Base-by-base conservation (phyloP, 148 eudicot species). In the Nepenthes gracilis region DNA sequence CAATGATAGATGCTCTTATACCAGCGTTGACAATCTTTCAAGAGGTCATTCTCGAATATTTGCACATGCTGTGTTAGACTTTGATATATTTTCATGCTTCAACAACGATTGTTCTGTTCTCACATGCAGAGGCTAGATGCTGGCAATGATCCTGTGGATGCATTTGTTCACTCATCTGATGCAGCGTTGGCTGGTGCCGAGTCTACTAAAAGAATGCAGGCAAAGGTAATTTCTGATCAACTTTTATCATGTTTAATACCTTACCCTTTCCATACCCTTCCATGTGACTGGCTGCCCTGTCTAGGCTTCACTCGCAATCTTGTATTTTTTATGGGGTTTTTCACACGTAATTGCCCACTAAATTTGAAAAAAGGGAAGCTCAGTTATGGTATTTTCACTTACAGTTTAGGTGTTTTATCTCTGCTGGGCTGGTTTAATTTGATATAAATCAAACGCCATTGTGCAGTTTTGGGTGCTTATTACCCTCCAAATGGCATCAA, bases 1-100 rank as follows among this genome's bases (percentile, higher is more conserved):
- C 97, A 57, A 48, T 92, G 70, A 71, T 92, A 65, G 97, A 92
- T 75, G 97, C 97, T 62, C 90, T 88, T 60, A 83, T 92, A 68
- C 97, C 97, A 61, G 97, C 96, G 32, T 72, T 77, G 35, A 67
- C 80, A 66, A 80, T 77, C 68, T 85, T 92, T 59, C 79, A 77
- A 74, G 86, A 88, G 96, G 97, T 88, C 70, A 35, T 6, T 50
- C 67, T 56, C 53, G 9, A 23, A 9, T 50, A 23, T 66, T 50
- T 45, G 1, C 32, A 33, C 12, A 67, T 4, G 35, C 43, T 48
- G 23, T 23, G 23, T 23, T 23, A 62, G 48, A 49, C 47, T 36
- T 23, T 23, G 23, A 23, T 23, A 23, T 65, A 13, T 6, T 54
- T 62, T 7, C 2, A 5, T 53, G 36, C 58, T 61, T 63, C 65